Evolutionary conservation across 169 alveolate species (phyloP).

Genomic region (Plasmodium gonderi): DNA sequence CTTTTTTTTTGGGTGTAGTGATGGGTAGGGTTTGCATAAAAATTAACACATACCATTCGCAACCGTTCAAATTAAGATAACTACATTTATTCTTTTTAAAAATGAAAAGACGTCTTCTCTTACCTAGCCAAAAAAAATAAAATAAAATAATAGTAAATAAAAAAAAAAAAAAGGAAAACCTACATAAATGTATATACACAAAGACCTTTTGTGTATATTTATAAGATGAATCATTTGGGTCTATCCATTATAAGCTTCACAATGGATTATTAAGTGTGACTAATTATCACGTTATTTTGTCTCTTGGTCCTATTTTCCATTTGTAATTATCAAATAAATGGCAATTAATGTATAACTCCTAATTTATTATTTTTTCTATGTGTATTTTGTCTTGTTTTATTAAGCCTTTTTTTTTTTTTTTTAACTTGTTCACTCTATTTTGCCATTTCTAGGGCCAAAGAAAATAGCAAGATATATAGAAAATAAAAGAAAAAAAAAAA

Average conservation of each 20-base stretch:
- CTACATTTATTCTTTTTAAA: not conserved
- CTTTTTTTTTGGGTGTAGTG: not conserved
- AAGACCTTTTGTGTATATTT: not conserved
- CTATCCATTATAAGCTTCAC: not conserved
- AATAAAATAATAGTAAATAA: too few species aligned
- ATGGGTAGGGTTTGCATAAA: not conserved
- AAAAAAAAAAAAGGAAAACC: not conserved
- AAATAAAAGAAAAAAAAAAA: too few species aligned
- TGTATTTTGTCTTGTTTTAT: too few species aligned
- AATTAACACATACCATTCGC: not conserved
- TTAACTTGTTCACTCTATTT: not conserved
- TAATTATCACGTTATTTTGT: too few species aligned
- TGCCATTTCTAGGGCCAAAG: not conserved
- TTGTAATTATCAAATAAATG: not conserved
- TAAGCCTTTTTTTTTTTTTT: too few species aligned
- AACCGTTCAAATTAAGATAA: not conserved
- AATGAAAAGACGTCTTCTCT: not conserved
- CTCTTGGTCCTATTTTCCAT: not conserved
- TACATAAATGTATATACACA: not conserved
- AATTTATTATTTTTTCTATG: not conserved
- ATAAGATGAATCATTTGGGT: not conserved
- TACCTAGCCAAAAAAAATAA: too few species aligned
- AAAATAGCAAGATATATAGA: too few species aligned
- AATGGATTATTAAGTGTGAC: too few species aligned
- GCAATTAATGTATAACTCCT: not conserved